phyloP scores from a whole-genome alignment of 257 asterid genomes.

The Handroanthus guayacan region DNA sequence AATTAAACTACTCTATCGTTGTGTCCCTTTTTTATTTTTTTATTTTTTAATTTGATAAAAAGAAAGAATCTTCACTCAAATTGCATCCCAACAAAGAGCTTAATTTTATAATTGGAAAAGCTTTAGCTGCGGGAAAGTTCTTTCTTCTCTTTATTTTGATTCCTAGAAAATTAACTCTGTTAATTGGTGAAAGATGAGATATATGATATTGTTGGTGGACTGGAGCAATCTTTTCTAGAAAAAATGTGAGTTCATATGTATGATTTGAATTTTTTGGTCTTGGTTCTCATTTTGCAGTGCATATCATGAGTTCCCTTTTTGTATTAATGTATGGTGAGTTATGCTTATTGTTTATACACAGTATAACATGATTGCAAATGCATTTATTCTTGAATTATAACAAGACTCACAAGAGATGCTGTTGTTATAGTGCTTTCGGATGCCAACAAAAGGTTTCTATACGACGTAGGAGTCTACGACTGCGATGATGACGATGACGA shows the following conservation, averaged over 20 bases:
- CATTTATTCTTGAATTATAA: slow-evolving; percentile 28
- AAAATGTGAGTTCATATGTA: not conserved
- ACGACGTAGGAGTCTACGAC: slow-evolving; percentile 89
- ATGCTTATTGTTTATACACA: not conserved
- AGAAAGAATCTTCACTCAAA: slow-evolving; percentile 24
- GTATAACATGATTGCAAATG: slow-evolving; percentile 25
- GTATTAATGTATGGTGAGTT: slow-evolving; percentile 37
- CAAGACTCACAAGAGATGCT: slow-evolving; percentile 37
- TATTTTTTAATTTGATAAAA: too few species aligned
- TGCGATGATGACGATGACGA: slow-evolving; percentile 75
- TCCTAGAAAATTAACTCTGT: not conserved
- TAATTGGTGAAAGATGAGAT: not conserved
- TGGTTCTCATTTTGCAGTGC: slow-evolving; percentile 32
- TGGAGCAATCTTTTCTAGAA: not conserved
- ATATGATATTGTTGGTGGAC: not conserved
- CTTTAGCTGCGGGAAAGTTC: not conserved
- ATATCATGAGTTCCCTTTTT: slow-evolving; percentile 31
- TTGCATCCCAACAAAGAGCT: not conserved
- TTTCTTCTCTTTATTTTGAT: slow-evolving; percentile 1
- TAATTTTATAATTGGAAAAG: not conserved
- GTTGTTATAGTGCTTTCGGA: slow-evolving; percentile 75
- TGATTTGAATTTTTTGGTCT: slow-evolving; percentile 29
- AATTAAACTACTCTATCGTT: not conserved
- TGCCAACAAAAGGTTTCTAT: slow-evolving; percentile 73
- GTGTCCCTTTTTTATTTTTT: not conserved